Base-by-base conservation (phyloP, 2,329 filamentous ascomycete genomes). In the Bipolaris victoriae region DNA sequence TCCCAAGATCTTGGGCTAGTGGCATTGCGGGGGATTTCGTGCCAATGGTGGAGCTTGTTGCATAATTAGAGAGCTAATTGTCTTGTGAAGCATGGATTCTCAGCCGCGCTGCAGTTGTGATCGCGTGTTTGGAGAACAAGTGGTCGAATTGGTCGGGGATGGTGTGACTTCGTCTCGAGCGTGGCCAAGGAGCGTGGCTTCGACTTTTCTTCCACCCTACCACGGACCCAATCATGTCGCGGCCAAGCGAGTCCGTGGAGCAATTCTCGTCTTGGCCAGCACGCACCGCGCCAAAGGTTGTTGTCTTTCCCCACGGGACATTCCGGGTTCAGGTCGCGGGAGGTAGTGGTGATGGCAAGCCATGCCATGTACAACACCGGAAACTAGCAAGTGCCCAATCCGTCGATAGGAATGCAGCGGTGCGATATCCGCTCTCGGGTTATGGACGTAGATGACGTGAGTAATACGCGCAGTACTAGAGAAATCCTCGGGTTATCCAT, bases 91-190 rank as follows among this genome's bases (percentile, higher is more conserved):
- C 55, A 53, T 51, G 50, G 49, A 39, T 51, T 44, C 52, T 57
- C 48, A 40, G 54, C 44, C 58, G 55, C 48, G 49, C 49, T 47
- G 46, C 37, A 45, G 39, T 15, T 33, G 26, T 11, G 33, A 9
- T 31, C 43, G 49, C 18, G n/a, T 46, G 26, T 47, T 11, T 36
- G 36, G 35, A 47, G 37, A 35, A 52, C 49, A 52, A 52, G 49
- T 47, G 54, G 50, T 49, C 40, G 40, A 33, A 36, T 35, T 44
- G 41, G 49, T 35, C 6, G 33, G 60, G 56, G 56, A 53, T 61
- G 60, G 64, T 49, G 47, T 15, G 43, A 37, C 52, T 62, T 60
- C 58, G 58, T 62, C 62, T 65, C 63, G 62, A 66, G 58, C 46
- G 24, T 51, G 45, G 58, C 47, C 60, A 48, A 55, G 39, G 11